A percentile compares a stretch with the other conserved stretches of the same genome.
Evolutionary conservation across 23 red algal species (phyloP).

Genomic region (Rhodosorus marinus): DNA sequence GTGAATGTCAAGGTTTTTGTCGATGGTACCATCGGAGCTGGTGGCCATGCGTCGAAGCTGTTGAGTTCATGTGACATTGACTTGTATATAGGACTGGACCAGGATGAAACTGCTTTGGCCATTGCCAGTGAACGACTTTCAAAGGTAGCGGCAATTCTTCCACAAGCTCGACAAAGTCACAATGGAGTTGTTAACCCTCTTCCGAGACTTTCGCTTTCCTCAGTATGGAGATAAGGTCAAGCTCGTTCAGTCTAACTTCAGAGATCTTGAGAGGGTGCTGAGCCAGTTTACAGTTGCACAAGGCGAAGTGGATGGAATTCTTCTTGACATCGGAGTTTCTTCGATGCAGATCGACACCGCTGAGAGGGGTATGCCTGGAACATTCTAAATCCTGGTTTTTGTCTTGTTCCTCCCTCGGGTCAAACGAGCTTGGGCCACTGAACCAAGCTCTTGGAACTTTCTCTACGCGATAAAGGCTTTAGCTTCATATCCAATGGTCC

Average conservation of each 20-base stretch:
- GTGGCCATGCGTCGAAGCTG: constrained; percentile 41
- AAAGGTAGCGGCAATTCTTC: not conserved
- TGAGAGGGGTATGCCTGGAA: constrained; percentile 12
- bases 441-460: no score
- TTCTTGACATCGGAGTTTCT: constrained; percentile 67
- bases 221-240: not conserved
- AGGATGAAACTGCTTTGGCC: constrained; percentile 34
- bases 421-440: no score
- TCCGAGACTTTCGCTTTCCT: not conserved
- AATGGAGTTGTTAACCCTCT: no score
- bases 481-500: constrained; percentile 66
- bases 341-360: constrained; percentile 89
- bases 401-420: no score
- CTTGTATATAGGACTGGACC: constrained; percentile 62
- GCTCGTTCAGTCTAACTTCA: constrained; percentile 59
- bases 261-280: not conserved
- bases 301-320: constrained; percentile 15
- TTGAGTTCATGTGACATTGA: constrained; percentile 11
- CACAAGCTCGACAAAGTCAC: not conserved
- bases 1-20: constrained; percentile 20
- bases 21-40: constrained; percentile 83
- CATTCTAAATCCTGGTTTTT: not conserved
- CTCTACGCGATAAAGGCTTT: no score
- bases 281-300: constrained; percentile 4
- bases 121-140: constrained; percentile 8